Evolutionary conservation across 495 filamentous ascomycete genomes (phyloP).

Genomic region (Penicillium dipodomyicola): DNA sequence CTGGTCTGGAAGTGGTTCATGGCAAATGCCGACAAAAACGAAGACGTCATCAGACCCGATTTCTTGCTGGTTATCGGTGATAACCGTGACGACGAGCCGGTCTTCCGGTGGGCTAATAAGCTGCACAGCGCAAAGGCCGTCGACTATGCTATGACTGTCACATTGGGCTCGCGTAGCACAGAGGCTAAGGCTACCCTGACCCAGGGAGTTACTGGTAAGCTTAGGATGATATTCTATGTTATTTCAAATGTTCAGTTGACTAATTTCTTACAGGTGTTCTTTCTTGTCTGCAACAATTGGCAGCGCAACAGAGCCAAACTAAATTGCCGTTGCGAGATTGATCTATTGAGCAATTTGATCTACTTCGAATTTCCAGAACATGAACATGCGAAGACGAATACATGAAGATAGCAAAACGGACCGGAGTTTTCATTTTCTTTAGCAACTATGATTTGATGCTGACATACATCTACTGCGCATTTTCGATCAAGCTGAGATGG

Average conservation of each 20-base stretch:
- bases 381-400: conserved; percentile 16
- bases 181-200: conserved; percentile 82
- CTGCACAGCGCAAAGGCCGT: conserved; percentile 55
- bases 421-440: conserved; percentile 16
- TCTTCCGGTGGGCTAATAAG: conserved; percentile 90
- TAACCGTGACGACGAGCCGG: conserved; percentile 85
- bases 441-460: conserved; percentile 8
- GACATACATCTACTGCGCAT: conserved; percentile 1
- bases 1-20: conserved; percentile 61
- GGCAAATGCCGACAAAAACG: conserved; percentile 29
- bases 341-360: not conserved
- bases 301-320: conserved; percentile 7
- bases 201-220: conserved; percentile 77
- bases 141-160: conserved; percentile 74
- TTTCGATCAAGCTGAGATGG: not conserved
- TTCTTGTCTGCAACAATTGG: conserved; percentile 34
- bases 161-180: conserved; percentile 78
- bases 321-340: conserved; percentile 4
- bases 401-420: conserved; percentile 16
- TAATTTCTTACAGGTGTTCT: conserved; percentile 30
- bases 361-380: not conserved
- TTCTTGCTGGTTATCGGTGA: conserved; percentile 87
- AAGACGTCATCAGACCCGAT: conserved; percentile 53
- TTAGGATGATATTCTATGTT: not conserved
- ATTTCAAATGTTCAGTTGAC: not conserved